phyloP scores from a whole-genome alignment of 1,139 yeast genomes.

The Pichia sorboxylosa region DNA sequence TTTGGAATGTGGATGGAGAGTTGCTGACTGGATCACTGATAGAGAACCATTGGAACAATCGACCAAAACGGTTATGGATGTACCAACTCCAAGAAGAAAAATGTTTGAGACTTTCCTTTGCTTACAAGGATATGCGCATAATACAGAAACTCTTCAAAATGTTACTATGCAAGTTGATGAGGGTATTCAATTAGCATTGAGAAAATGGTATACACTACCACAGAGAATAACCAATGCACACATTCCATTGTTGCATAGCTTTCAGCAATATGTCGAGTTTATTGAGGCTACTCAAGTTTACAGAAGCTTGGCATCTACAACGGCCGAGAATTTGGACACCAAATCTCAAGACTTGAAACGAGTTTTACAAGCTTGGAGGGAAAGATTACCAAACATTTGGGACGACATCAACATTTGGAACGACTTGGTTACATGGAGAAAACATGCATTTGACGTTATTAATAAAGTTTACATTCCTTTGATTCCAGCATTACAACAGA shows the following conservation, averaged over 20 bases:
- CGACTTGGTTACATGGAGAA: constrained; percentile 96
- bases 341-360: constrained; percentile 91
- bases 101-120: constrained; percentile 89
- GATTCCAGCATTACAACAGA: constrained; percentile 76
- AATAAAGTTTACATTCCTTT: constrained; percentile 90
- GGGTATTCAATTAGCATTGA: constrained; percentile 84
- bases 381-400: constrained; percentile 90
- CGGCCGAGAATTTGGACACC: constrained; percentile 81
- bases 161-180: constrained; percentile 85
- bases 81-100: constrained; percentile 94
- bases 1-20: constrained; percentile 98
- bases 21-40: constrained; percentile 96
- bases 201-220: constrained; percentile 92
- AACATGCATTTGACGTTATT: constrained; percentile 95
- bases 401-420: constrained; percentile 98
- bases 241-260: constrained; percentile 78
- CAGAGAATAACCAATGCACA: constrained; percentile 71
- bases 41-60: constrained; percentile 91
- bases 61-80: constrained; percentile 94
- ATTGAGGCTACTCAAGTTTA: constrained; percentile 96
- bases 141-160: constrained; percentile 69
- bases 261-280: constrained; percentile 95
- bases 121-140: constrained; percentile 87
- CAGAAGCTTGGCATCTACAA: constrained; percentile 78
- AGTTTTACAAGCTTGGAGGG: constrained; percentile 95